Percentiles rank a stretch among this genome's conserved stretches.
These are phyloP conservation scores for Pyricularia sp. DNA, from an alignment of 2,329 filamentous ascomycete genomes.

Conservation along the genomic window DNA sequence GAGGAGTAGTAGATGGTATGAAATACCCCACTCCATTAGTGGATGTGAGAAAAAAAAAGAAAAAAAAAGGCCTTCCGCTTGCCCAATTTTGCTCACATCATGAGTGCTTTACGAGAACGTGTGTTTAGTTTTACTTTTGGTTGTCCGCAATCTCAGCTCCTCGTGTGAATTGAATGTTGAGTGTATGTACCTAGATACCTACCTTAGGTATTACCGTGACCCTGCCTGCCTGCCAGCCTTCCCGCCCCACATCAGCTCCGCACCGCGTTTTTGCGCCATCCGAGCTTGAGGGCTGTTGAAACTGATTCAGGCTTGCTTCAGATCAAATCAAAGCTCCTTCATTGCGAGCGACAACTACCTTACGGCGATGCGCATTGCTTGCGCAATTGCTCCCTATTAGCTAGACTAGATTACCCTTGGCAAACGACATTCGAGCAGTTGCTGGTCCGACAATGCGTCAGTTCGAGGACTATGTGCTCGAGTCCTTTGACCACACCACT, in stretches of 20 bases:
- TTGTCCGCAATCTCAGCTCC: background rate
- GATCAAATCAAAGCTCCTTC: background rate
- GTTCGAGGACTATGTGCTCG: conserved; percentile 95
- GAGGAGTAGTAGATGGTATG: too few relatives aligned
- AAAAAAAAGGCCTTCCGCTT: too few relatives aligned
- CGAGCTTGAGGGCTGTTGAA: background rate
- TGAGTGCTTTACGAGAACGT: too few relatives aligned
- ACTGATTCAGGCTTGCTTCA: background rate
- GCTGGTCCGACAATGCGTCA: conserved; percentile 55
- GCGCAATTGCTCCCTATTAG: background rate
- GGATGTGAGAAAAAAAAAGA: too few relatives aligned
- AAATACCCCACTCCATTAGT: too few relatives aligned
- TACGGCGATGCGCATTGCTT: background rate
- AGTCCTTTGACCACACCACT: conserved; percentile 75
- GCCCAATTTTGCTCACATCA: too few relatives aligned
- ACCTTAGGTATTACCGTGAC: background rate
- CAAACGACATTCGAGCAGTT: background rate
- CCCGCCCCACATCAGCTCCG: background rate
- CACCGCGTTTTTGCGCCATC: background rate
- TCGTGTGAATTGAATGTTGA: background rate
- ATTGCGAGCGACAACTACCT: background rate
- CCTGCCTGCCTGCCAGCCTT: background rate
- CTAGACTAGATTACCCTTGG: background rate
- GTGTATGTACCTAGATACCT: background rate
- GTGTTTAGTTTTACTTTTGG: too few relatives aligned